phyloP scores from a whole-genome alignment of 805 yeast genomes.

The Debaryomyces prosopidis region DNA sequence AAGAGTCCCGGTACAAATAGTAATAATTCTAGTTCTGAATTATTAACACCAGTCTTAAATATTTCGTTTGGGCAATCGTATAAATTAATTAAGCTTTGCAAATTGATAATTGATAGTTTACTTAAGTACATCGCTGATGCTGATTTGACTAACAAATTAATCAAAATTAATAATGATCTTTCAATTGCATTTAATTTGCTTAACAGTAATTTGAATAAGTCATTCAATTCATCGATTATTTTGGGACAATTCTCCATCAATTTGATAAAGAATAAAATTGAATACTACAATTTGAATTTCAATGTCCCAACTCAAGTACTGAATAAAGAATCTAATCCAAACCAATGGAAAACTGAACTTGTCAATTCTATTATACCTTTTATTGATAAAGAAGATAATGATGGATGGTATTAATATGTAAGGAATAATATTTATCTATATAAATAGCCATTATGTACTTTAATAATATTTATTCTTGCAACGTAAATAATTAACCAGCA shows the following conservation, averaged over 20 bases:
- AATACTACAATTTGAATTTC: conserved; percentile 27
- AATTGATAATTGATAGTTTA: conserved; percentile 34
- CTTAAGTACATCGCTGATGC: conserved; percentile 18
- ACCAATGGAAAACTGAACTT: conserved; percentile 21
- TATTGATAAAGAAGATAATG: conserved; percentile 28
- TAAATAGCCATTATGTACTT: background rate
- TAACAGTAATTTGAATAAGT: conserved; percentile 22
- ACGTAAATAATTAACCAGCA: background rate
- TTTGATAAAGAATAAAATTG: conserved; percentile 25
- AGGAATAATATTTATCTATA: background rate
- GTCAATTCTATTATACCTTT: conserved; percentile 23
- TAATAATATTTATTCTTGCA: background rate
- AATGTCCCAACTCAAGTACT: conserved; percentile 4
- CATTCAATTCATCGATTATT: conserved; percentile 5
- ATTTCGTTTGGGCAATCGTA: conserved; percentile 33
- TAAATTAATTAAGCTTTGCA: conserved; percentile 35
- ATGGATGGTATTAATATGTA: conserved; percentile 34
- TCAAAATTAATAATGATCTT: conserved; percentile 38
- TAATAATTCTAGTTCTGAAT: conserved; percentile 7
- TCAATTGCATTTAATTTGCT: conserved; percentile 33
- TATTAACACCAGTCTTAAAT: conserved; percentile 33
- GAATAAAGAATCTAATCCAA: conserved; percentile 7
- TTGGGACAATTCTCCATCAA: conserved; percentile 25
- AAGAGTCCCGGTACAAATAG: background rate
- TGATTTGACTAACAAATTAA: conserved; percentile 29